Evolutionary conservation across 2,329 filamentous ascomycete genomes (phyloP).

Genomic region (Cordyceps javanica): DNA sequence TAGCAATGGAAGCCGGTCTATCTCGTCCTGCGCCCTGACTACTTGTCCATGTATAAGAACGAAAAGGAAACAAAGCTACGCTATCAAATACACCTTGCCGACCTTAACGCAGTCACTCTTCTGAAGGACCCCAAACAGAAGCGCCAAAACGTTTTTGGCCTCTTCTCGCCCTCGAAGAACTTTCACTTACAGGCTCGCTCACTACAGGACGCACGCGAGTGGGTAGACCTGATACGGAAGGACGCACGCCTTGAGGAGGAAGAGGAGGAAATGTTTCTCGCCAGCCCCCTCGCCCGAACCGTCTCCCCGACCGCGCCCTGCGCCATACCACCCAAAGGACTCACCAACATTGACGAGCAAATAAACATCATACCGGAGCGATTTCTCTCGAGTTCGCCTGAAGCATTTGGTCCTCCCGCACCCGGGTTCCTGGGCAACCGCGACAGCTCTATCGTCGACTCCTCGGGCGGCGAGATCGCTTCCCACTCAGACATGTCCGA

Average conservation of each 20-base stretch:
- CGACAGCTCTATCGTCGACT: conserved; percentile 57
- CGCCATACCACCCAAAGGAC: conserved; percentile 15
- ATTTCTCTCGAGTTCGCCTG: conserved; percentile 54
- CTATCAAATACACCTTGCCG: conserved; percentile 79
- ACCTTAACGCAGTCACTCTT: conserved; percentile 83
- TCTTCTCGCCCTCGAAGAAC: conserved; percentile 87
- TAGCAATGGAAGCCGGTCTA: conserved; percentile 87
- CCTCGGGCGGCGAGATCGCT: conserved; percentile 60
- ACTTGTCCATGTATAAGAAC: conserved; percentile 89
- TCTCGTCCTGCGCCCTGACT: conserved; percentile 83
- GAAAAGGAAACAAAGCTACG: conserved; percentile 83
- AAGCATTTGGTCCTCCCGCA: conserved; percentile 37
- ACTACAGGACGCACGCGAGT: conserved; percentile 71
- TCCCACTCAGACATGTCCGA: conserved; percentile 89
- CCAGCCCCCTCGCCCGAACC: conserved; percentile 54
- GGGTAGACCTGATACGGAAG: conserved; percentile 74
- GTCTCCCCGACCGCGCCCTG: conserved; percentile 31
- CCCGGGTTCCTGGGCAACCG: conserved; percentile 31
- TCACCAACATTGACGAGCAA: conserved; percentile 15
- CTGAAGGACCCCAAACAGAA: conserved; percentile 86
- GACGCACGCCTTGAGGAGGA: conserved; percentile 83
- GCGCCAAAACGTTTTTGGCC: conserved; percentile 79
- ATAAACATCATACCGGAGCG: conserved; percentile 32
- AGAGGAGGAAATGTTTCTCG: conserved; percentile 74
- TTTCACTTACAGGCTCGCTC: conserved; percentile 79